These are phyloP conservation scores for Talaromyces albobiverticillius DNA, from an alignment of 2,329 filamentous ascomycete genomes.

Conservation along the genomic window DNA sequence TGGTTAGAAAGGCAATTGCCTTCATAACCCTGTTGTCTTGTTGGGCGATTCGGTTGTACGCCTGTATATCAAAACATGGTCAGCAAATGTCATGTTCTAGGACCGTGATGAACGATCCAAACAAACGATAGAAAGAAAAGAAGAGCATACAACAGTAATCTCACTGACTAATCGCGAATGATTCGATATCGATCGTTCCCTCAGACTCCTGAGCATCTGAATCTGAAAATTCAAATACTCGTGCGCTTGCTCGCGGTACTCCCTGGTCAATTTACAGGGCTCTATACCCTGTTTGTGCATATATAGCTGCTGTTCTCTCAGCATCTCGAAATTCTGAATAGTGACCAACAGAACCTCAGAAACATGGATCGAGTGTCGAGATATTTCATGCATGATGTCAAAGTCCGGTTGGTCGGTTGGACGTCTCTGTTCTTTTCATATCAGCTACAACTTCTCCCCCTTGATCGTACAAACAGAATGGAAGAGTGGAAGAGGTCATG, in stretches of 20 bases:
- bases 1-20: constrained; percentile 14
- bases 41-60: constrained; percentile 14
- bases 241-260: constrained; percentile 7
- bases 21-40: constrained; percentile 15
- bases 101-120: not conserved
- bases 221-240: constrained; percentile 14
- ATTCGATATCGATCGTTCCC: constrained; percentile 13
- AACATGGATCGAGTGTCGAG: constrained; percentile 14
- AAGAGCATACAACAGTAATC: constrained; percentile 9
- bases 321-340: constrained; percentile 13
- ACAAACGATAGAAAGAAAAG: not conserved
- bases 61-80: constrained; percentile 1
- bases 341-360: constrained; percentile 13
- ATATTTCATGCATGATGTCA: constrained; percentile 14
- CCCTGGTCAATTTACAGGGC: not conserved
- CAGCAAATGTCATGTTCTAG: not conserved
- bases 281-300: not conserved
- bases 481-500: not conserved
- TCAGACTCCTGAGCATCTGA: constrained; percentile 15
- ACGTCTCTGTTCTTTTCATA: not conserved
- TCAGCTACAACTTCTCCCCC: not conserved
- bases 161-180: constrained; percentile 11
- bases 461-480: not conserved
- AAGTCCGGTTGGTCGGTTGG: constrained; percentile 8
- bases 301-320: constrained; percentile 9